Base-by-base conservation (phyloP, 2,329 filamentous ascomycete species). In the Cadophora luteo-olivacea region DNA sequence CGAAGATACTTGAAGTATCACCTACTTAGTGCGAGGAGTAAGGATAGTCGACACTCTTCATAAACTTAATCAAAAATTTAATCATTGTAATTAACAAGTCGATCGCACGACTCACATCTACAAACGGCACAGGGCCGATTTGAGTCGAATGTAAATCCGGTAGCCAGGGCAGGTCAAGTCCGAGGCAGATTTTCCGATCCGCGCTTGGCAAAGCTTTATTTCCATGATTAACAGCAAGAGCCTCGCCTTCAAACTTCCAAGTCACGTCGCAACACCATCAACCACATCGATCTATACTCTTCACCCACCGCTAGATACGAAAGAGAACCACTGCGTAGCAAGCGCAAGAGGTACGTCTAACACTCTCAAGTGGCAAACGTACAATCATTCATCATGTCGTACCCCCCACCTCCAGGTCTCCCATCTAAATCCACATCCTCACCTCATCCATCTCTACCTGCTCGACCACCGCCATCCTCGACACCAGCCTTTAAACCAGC, bases 371-470 rank as follows among this genome's bases (percentile, higher is more conserved):
- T 73, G 71, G 69, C 68, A 72, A 70, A 74, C 73, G 76, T 72
- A 72, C 75, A 77, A 74, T 72, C 75, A 76, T 89, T 89, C 87
- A 89, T 89, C 86, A 95, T 95, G 92, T 91, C 92, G 82, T 93
- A 93, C 86, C 91, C 92, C 82, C 91, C 90, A 79, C 91, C 91
- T 91, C 91, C 92, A 93, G 92, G 92, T 88, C 83, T 87, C 80
- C 79, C 77, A 70, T 77, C 64, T 75, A 78, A 71, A 79, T 75
- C 80, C 77, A 75, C 82, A 76, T 73, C 79, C 69, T 72, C 80
- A 74, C 75, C 81, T 41, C 82, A 87, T 75, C 86, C 87, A 55
- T 92, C 91, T 74, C 90, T 97, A 49, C 93, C 93, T 73, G 89
- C 92, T 71, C 90, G 92, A 75, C 93, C 92, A 70, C 92, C 92